phyloP scores from a whole-genome alignment of 331 rosid species.

The Pyracantha coccinea region DNA sequence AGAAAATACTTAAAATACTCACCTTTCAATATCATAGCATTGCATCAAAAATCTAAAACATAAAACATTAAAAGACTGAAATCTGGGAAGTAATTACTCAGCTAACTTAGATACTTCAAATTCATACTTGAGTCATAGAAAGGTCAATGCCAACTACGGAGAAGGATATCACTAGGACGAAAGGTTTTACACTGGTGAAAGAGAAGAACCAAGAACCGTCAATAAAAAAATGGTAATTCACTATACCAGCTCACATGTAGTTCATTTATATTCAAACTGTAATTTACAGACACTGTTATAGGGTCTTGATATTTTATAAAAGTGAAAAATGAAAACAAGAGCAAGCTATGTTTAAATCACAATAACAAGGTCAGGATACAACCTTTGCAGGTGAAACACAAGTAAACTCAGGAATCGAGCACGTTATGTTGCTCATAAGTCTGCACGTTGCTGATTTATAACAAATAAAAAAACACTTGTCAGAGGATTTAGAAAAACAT shows the following conservation, averaged over 20 bases:
- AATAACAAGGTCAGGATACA: constrained; percentile 28
- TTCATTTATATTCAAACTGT: background rate
- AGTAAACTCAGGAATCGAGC: constrained; percentile 94
- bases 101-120: background rate
- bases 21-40: background rate
- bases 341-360: background rate
- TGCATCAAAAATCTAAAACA: background rate
- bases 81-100: background rate
- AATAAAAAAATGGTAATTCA: background rate
- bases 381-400: constrained; percentile 97
- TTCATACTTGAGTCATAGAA: background rate
- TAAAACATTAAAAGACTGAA: background rate
- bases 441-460: constrained; percentile 68
- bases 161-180: background rate
- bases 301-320: background rate
- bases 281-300: background rate
- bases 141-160: background rate
- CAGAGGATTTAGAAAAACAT: constrained; percentile 2
- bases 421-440: constrained; percentile 62
- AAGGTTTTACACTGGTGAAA: background rate
- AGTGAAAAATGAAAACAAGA: background rate
- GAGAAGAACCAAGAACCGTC: background rate
- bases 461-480: constrained; percentile 16
- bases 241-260: background rate
- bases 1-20: background rate